Base-by-base conservation (phyloP, 139 green algal species). In the Chlamydomonas schloesseri region DNA sequence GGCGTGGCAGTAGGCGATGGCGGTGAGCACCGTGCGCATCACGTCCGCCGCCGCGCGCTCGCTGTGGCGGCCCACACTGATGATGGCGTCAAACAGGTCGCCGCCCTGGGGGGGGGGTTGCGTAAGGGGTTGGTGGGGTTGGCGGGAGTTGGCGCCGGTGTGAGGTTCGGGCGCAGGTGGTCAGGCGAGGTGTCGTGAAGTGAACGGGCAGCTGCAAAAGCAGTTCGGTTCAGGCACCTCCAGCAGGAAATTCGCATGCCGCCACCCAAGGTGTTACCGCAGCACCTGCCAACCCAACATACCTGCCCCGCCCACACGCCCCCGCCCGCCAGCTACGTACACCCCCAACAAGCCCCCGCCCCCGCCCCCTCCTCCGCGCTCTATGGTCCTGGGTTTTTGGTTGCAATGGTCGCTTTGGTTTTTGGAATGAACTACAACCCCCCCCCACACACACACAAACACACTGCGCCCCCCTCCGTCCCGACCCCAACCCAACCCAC, bases 21-120 rank as follows among this genome's bases (percentile, higher is more conserved):
- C 70, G 28, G 71, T 71, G 18, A 89, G 71, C 18, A 89, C 82
- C 28, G 65, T 67, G 26, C 85, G 85, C 53, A 90, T 83, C 55
- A 88, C 57, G 24, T 82, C 79, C 6, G 86, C 74, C 18, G 79
- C 86, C 10, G 83, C 86, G 13, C 71, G 70, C 78, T 90, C 86
- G 36, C 31, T 74, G 78, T 83, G 82, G 29, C 72, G 55, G 11
- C 83, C 72, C 34, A 53, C 53, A 1, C 23, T 46, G 13, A 91
- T 93, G 67, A 93, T 94, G 60, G 67, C 71, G 47, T 93, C 88
- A 34, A 93, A 93, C n/a, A 93, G 85, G 53, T 93, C 88, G 55
- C 90, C 90, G 76, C 90, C 90, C 46, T 57, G 80, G 73, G 80
- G 64, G n/a, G n/a, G 29, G 62, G 9, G 24, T 18, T n/a, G 23